phyloP scores from a whole-genome alignment of 1,139 yeast genomes.

The Candida dubliniensis region DNA sequence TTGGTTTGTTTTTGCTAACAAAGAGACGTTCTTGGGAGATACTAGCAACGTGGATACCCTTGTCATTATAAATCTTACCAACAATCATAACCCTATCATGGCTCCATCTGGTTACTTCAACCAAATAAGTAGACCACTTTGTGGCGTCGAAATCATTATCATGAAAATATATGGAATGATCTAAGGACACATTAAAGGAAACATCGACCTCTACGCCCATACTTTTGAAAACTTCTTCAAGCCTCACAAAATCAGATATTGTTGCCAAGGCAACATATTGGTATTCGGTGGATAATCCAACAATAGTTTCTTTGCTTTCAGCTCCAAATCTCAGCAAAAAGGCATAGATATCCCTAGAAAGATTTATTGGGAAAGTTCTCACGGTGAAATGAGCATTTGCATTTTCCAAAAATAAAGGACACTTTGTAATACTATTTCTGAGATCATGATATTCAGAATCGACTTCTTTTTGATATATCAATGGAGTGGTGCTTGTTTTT shows the following conservation, averaged over 20 bases:
- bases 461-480: conserved; percentile 35
- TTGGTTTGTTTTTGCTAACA: conserved; percentile 20
- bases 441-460: conserved; percentile 24
- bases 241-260: conserved; percentile 46
- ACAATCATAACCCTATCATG: conserved; percentile 41
- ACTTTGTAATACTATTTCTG: neutral
- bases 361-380: conserved; percentile 5
- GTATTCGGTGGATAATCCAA: conserved; percentile 20
- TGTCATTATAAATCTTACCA: conserved; percentile 35
- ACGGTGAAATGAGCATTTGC: conserved; percentile 6
- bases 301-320: conserved; percentile 14
- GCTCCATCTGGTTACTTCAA: conserved; percentile 35
- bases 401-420: conserved; percentile 1
- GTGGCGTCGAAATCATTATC: conserved; percentile 45
- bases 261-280: conserved; percentile 62
- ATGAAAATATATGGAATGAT: conserved; percentile 44
- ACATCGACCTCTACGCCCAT: neutral
- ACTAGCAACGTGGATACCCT: conserved; percentile 39
- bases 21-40: conserved; percentile 46
- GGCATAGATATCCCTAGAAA: conserved; percentile 26
- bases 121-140: conserved; percentile 38
- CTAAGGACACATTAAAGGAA: conserved; percentile 39
- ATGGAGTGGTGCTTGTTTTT: conserved; percentile 22
- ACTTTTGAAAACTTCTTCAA: conserved; percentile 3
- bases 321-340: conserved; percentile 45